Conservation (phyloP, 2,329 filamentous ascomycete genomes). For the Trichophyton equinum region DNA sequence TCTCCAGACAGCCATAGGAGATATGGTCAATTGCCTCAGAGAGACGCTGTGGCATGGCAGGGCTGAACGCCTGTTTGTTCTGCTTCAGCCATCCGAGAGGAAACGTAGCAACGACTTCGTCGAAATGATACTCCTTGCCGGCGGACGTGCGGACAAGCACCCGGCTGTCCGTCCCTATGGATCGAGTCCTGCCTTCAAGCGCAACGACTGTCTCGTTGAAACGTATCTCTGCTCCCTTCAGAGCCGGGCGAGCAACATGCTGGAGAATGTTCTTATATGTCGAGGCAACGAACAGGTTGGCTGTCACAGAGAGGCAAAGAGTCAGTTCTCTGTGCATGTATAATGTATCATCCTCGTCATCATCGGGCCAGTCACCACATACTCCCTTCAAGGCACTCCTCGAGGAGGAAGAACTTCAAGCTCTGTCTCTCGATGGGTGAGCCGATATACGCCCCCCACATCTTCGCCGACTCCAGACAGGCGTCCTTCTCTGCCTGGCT, state of each 20-base stretch:
- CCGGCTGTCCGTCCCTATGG: slow-evolving; percentile 20
- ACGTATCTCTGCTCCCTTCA: slow-evolving; percentile 37
- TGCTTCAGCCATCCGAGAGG: slow-evolving; percentile 44
- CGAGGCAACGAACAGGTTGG: slow-evolving; percentile 48
- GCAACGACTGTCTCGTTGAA: slow-evolving; percentile 34
- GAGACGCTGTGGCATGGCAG: slow-evolving; percentile 32
- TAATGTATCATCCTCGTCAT: not conserved
- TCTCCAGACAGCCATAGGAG: slow-evolving; percentile 37
- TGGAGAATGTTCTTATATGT: slow-evolving; percentile 48
- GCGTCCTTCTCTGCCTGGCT: slow-evolving; percentile 33
- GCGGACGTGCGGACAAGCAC: slow-evolving; percentile 34
- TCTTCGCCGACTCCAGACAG: slow-evolving; percentile 43
- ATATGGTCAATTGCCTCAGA: slow-evolving; percentile 36
- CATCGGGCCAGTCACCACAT: slow-evolving; percentile 11
- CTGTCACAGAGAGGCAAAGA: slow-evolving; percentile 27
- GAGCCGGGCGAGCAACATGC: slow-evolving; percentile 38
- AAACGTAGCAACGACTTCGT: slow-evolving; percentile 41
- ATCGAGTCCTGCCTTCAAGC: slow-evolving; percentile 23
- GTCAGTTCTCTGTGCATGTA: slow-evolving; percentile 5
- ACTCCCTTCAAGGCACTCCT: slow-evolving; percentile 53
- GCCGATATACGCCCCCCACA: slow-evolving; percentile 55
- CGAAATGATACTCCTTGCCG: slow-evolving; percentile 31
- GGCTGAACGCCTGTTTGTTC: slow-evolving; percentile 34
- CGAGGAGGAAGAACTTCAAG: slow-evolving; percentile 52
- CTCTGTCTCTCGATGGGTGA: slow-evolving; percentile 48